These are phyloP conservation scores for Rhodotorula sp. DNA, from an alignment of 1,284 basidiomycete genomes.

Conservation along the genomic window DNA sequence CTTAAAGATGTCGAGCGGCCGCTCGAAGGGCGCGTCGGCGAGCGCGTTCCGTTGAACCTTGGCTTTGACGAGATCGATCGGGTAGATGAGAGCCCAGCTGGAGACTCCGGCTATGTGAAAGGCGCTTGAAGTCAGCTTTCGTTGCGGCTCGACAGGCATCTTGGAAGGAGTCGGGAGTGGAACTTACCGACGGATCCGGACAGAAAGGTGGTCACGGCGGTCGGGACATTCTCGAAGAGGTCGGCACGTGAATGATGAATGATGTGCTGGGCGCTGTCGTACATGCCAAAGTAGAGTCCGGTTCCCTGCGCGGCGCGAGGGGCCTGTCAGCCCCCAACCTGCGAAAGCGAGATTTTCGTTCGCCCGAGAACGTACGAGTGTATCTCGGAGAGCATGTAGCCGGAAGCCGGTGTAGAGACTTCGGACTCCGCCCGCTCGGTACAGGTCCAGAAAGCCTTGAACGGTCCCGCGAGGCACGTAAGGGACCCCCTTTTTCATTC, in stretches of 20 bases:
- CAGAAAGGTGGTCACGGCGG: slow-evolving; percentile 74
- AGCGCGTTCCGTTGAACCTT: slow-evolving; percentile 82
- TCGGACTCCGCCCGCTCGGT: slow-evolving; percentile 59
- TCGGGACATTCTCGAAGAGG: slow-evolving; percentile 63
- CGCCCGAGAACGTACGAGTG: slow-evolving; percentile 15
- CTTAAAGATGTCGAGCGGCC: slow-evolving; percentile 66
- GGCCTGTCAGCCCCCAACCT: slow-evolving; percentile 49
- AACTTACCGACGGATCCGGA: slow-evolving; percentile 62
- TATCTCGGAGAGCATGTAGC: slow-evolving; percentile 56
- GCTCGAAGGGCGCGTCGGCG: slow-evolving; percentile 66
- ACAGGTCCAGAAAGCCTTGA: slow-evolving; percentile 41
- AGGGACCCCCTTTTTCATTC: slow-evolving; percentile 42
- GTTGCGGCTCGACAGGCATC: slow-evolving; percentile 66
- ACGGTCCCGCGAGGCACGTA: slow-evolving; percentile 43
- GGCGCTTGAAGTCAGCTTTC: slow-evolving; percentile 14
- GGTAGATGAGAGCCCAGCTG: slow-evolving; percentile 32
- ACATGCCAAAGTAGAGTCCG: slow-evolving; percentile 80
- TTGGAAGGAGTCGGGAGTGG: slow-evolving; percentile 16
- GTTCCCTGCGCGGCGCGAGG: slow-evolving; percentile 58
- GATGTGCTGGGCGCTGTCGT: slow-evolving; percentile 76
- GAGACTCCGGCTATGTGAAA: slow-evolving; percentile 60
- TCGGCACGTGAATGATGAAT: slow-evolving; percentile 64
- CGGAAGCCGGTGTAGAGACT: slow-evolving; percentile 81
- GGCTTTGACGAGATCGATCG: slow-evolving; percentile 73
- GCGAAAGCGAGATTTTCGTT: neutral